These are phyloP conservation scores for Venturia oleaginea DNA, from an alignment of 2,329 filamentous ascomycete genomes.

Conservation along the genomic window DNA sequence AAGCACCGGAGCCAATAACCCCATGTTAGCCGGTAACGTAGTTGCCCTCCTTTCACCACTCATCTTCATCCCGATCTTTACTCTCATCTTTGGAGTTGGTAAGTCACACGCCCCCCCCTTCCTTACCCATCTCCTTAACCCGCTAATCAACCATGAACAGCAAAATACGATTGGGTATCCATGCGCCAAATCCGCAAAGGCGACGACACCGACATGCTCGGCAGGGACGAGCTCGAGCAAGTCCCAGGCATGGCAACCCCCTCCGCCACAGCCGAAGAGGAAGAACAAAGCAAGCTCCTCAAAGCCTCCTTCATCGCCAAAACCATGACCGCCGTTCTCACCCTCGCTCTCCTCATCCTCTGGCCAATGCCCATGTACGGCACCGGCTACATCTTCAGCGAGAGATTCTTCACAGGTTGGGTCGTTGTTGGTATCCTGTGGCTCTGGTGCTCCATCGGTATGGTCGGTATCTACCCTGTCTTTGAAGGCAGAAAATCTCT, in stretches of 20 bases:
- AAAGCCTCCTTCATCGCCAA: constrained; percentile 17
- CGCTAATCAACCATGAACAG: constrained; percentile 13
- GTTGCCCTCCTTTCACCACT: constrained; percentile 27
- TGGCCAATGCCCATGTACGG: constrained; percentile 21
- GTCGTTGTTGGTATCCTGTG: constrained; percentile 21
- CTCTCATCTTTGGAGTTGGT: constrained; percentile 21
- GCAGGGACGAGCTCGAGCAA: background rate
- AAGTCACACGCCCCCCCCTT: background rate
- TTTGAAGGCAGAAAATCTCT: constrained; percentile 6
- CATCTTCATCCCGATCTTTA: constrained; percentile 24
- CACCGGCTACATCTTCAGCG: constrained; percentile 17
- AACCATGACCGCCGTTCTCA: constrained; percentile 17
- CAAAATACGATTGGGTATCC: constrained; percentile 31
- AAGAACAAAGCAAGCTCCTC: constrained; percentile 17
- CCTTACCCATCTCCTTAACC: constrained; percentile 19
- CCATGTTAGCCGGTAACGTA: constrained; percentile 32
- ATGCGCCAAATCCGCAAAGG: constrained; percentile 25
- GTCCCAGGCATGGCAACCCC: constrained; percentile 17
- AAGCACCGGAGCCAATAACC: constrained; percentile 30
- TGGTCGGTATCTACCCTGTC: constrained; percentile 12
- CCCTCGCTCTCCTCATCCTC: constrained; percentile 18
- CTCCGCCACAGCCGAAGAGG: constrained; percentile 22
- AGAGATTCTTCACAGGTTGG: constrained; percentile 21
- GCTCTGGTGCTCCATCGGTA: constrained; percentile 13
- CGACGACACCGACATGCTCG: constrained; percentile 6